Evolutionary conservation across 2,329 filamentous ascomycete genomes (phyloP).

Genomic region (Colletotrichum australisinense): DNA sequence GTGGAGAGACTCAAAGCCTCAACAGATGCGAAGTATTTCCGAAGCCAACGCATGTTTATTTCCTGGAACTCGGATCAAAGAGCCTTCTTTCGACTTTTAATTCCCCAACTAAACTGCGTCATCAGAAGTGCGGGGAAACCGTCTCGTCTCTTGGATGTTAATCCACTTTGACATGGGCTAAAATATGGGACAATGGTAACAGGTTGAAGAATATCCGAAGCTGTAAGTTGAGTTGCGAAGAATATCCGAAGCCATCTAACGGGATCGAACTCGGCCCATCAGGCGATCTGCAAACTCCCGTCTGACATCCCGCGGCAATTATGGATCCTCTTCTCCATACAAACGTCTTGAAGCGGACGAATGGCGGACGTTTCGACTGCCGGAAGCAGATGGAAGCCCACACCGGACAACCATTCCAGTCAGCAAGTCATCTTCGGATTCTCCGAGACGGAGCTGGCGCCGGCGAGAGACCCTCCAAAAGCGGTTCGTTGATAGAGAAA

Average conservation of each 20-base stretch:
- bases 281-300: conserved; percentile 10
- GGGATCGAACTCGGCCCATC: neutral
- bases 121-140: neutral
- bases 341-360: neutral
- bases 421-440: neutral
- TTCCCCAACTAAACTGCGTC: neutral
- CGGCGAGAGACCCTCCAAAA: neutral
- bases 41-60: neutral
- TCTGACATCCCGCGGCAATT: neutral
- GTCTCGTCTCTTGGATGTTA: too few relatives aligned
- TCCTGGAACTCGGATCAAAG: neutral
- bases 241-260: conserved; percentile 5
- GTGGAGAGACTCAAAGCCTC: conserved; percentile 1
- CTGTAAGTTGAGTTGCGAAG: conserved; percentile 13
- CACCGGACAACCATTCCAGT: neutral
- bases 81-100: neutral
- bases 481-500: neutral
- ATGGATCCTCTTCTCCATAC: neutral
- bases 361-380: neutral
- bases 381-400: neutral
- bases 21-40: conserved; percentile 29
- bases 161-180: too few relatives aligned
- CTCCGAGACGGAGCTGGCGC: neutral
- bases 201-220: neutral
- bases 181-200: too few relatives aligned